phyloP scores from a whole-genome alignment of 257 asterid species.

The Plantago ovata region DNA sequence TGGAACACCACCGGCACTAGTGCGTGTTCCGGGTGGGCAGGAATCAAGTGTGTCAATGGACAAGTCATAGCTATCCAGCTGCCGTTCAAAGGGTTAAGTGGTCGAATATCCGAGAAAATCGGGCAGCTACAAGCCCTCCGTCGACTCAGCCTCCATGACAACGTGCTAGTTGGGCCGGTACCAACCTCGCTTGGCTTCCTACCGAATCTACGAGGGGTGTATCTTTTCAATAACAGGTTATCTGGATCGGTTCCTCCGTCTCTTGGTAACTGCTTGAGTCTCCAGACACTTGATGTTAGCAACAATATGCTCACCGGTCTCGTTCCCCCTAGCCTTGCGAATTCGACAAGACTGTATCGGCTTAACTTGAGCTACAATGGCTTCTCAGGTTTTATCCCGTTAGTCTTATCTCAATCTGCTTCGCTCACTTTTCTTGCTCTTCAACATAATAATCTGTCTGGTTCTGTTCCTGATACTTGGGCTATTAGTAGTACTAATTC shows the following conservation, averaged over 20 bases:
- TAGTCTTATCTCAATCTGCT: conserved; percentile 29
- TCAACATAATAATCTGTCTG: conserved; percentile 66
- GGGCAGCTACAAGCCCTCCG: conserved; percentile 77
- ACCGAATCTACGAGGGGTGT: conserved; percentile 67
- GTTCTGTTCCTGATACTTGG: conserved; percentile 61
- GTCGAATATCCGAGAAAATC: conserved; percentile 63
- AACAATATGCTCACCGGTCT: conserved; percentile 62
- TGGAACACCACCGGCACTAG: conserved; percentile 61
- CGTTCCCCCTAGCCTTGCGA: conserved; percentile 48
- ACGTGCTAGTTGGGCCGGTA: conserved; percentile 50
- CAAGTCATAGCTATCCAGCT: conserved; percentile 53
- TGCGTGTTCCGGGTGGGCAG: conserved; percentile 79
- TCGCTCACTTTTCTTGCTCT: conserved; percentile 80
- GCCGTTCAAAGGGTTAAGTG: conserved; percentile 61
- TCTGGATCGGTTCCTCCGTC: conserved; percentile 69
- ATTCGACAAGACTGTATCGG: conserved; percentile 57
- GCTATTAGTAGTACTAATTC: conserved; percentile 18
- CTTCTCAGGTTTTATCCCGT: conserved; percentile 68
- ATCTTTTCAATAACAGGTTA: conserved; percentile 77
- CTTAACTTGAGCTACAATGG: conserved; percentile 74
- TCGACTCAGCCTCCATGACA: conserved; percentile 79
- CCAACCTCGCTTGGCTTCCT: conserved; percentile 62
- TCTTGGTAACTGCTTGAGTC: conserved; percentile 54
- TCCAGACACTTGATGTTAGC: conserved; percentile 80
- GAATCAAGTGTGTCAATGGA: conserved; percentile 72